Base-by-base conservation (phyloP, 345 rosid species). In the Nasturtium officinale region DNA sequence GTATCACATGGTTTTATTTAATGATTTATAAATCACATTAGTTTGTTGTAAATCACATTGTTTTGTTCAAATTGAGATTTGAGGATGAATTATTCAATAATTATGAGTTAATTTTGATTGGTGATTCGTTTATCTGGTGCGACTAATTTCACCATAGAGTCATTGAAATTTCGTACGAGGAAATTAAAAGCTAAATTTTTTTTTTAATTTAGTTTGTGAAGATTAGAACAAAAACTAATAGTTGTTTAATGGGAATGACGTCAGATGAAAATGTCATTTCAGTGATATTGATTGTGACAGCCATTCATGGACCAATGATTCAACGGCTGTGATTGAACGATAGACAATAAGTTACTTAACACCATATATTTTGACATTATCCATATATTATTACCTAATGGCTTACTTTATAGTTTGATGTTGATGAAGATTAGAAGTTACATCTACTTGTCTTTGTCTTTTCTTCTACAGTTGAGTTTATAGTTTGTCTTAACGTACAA, bases 381-480 rank as follows among this genome's bases (percentile, higher is more conserved):
- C 72, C 60, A 47, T 21, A 29, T 38, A 45, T 33, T 38, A 45
- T 33, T 18, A 48, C 42, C 60, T 74, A 74, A 47, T 74, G 56
- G 42, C 3, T 37, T 56, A 56, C 16, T 40, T 38, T 47, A 77
- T 56, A 40, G 17, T 50, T 66, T 65, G 67, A 25, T 61, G 66
- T 16, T 25, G 51, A 56, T 32, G 46, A 74, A 66, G 78, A 50
- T 33, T 82, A 50, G 61, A 74, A 72, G 71, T 77, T 74, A 75
- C 66, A 78, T 38, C 84, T 45, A 71, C 83, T 66, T 64, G 84
- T 82, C 81, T 67, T 66, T 64, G 84, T 82, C 81, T 67, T 68
- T 4, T 35, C 59, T 73, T 43, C 9, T 35, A 51, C 64, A 18
- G 71, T 80, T 69, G 23, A 11, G 26, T 43, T 55, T 43, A 6